Base-by-base conservation (phyloP, 208 protist species). In the Leishmania martiniquensis region DNA sequence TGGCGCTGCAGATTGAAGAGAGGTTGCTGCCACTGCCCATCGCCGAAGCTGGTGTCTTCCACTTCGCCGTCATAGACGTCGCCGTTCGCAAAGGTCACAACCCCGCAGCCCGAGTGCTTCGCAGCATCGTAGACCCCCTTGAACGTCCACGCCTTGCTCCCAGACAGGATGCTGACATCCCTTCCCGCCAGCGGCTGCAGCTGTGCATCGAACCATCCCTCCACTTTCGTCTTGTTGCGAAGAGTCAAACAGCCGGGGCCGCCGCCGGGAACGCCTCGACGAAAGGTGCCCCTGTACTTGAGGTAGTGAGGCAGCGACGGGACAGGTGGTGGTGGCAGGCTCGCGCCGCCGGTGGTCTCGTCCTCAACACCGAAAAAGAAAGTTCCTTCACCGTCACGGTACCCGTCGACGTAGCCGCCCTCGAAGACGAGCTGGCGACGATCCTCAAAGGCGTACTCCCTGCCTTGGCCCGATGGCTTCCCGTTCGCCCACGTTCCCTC, bases 21-120 rank as follows among this genome's bases (percentile, higher is more conserved):
- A 49, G 52, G 13, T 42, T 52, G 60, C 17, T 39, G 54, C 62
- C 49, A 45, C 65, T 47, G 59, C 44, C 72, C 49, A 1, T n/a
- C n/a, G 15, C 22, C 37, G 72, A 72, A 45, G 72, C 78, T 22
- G n/a, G 83, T 77, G 47, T 85, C 77, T 81, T 94, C 87, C 34
- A 97, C 83, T 37, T 87, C 84, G 17, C 93, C 93, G 25, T 77
- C 70, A 72, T 94, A 97, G 20, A 78, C 73, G 80, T 95, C 93
- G 0, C 93, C 93, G 67, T 94, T 95, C 0, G 86, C 70, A 77
- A 93, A 97, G 13, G 60, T 60, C 45, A 97, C 86, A 7, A 69
- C 77, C 5, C 93, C 93, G 1, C 66, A 22, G 25, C 81, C 81
- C 15, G 59, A 62, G 17, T 87, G 76, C 10, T 47, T 39, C 62